Conservation (phyloP, 148 eudicot species). For the Limonium bicolor region DNA sequence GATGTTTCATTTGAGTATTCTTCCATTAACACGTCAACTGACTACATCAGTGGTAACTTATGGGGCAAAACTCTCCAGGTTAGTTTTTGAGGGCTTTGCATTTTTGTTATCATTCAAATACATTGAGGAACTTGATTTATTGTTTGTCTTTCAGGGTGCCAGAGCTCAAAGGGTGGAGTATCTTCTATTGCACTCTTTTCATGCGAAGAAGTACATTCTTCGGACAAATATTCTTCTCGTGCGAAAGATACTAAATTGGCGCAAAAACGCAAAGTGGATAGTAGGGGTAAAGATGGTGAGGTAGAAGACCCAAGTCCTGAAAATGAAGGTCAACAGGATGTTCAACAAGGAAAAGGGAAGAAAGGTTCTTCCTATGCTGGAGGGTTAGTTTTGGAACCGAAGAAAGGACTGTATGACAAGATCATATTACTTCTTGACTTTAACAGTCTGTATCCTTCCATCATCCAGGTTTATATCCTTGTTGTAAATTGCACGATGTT, state of each 20-base stretch:
- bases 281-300: conserved; percentile 20
- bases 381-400: conserved; percentile 97
- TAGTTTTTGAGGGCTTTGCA: conserved; percentile 9
- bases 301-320: conserved; percentile 28
- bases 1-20: conserved; percentile 93
- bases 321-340: conserved; percentile 32
- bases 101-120: too few species aligned
- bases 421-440: conserved; percentile 90
- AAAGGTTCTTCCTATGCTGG: conserved; percentile 91
- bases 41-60: conserved; percentile 93
- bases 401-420: conserved; percentile 90
- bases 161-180: conserved; percentile 97
- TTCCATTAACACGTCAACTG: conserved; percentile 92
- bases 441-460: conserved; percentile 99
- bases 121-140: too few species aligned
- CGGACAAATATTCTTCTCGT: conserved; percentile 65
- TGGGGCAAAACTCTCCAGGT: conserved; percentile 99
- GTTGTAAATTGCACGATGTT: not conserved
- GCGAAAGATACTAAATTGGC: conserved; percentile 41
- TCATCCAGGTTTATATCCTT: conserved; percentile 57
- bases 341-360: conserved; percentile 45
- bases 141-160: conserved; percentile 54
- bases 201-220: conserved; percentile 79
- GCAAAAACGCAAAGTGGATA: conserved; percentile 60
- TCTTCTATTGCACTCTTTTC: conserved; percentile 90